Evolutionary conservation across 225 moss, liverwort and hornwort genomes (phyloP).

Genomic region (Pseudoscleropodium purum): DNA sequence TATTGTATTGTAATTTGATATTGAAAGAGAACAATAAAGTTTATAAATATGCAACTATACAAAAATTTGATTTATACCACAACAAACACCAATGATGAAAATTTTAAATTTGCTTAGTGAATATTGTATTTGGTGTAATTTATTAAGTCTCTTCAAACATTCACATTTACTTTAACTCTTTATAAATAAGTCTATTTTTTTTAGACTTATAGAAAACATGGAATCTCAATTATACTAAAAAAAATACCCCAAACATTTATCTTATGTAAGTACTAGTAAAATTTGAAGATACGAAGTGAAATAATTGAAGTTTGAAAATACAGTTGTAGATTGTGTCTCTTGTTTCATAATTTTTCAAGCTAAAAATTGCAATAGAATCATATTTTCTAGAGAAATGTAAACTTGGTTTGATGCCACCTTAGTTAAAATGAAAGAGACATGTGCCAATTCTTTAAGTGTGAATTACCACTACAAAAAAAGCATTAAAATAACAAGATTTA

Average conservation of each 20-base stretch:
- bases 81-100: not conserved
- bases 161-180: not conserved
- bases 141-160: not conserved
- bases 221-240: not conserved
- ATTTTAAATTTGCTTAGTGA: not conserved
- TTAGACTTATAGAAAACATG: not conserved
- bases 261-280: not conserved
- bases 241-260: accelerated
- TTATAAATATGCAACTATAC: not conserved
- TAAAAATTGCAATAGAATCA: not conserved
- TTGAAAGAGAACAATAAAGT: not conserved
- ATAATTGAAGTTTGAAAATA: not conserved
- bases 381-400: not conserved
- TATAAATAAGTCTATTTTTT: not conserved
- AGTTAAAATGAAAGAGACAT: not conserved
- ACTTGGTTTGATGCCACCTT: not conserved
- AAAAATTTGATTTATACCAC: not conserved
- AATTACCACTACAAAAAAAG: not conserved
- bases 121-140: not conserved
- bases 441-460: not conserved
- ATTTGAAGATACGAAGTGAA: not conserved
- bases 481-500: not conserved
- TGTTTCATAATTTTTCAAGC: not conserved
- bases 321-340: not conserved
- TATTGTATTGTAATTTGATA: not conserved